Evolutionary conservation across 176 grass and related monocot species (phyloP).

Genomic region (Eragrostis nindensis): DNA sequence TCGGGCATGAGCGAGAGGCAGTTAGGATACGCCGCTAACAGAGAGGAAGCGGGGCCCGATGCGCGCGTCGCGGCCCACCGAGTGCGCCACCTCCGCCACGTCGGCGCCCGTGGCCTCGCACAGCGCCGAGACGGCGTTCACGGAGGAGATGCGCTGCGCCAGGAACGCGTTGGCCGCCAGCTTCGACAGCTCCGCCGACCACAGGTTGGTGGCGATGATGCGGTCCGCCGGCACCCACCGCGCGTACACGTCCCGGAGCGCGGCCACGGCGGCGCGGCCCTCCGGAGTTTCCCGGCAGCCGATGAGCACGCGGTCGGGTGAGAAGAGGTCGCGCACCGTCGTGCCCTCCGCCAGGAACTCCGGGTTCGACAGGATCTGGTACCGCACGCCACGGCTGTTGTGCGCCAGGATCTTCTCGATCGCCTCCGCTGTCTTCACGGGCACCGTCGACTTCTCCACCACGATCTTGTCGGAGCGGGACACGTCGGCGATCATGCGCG

Average conservation of each 20-base stretch:
- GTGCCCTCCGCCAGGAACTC: slow-evolving; percentile 52
- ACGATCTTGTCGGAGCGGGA: slow-evolving; percentile 53
- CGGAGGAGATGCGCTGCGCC: slow-evolving; percentile 55
- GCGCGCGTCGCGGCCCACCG: slow-evolving; percentile 43
- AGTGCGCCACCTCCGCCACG: slow-evolving; percentile 24
- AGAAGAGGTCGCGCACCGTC: slow-evolving; percentile 28
- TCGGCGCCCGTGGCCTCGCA: slow-evolving; percentile 53
- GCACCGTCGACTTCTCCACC: slow-evolving; percentile 51
- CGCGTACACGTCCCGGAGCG: slow-evolving; percentile 41
- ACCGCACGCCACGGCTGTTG: slow-evolving; percentile 32
- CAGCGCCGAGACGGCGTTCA: slow-evolving; percentile 45
- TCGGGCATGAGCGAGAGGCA: too few species aligned
- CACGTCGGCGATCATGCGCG: slow-evolving; percentile 51
- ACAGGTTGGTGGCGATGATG: slow-evolving; percentile 61
- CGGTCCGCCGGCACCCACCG: slow-evolving; percentile 36
- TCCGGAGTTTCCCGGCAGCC: slow-evolving; percentile 49
- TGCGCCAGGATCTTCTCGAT: slow-evolving; percentile 55
- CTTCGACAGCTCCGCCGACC: slow-evolving; percentile 52
- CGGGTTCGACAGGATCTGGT: slow-evolving; percentile 53
- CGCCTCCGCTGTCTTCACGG: slow-evolving; percentile 47
- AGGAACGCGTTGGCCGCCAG: slow-evolving; percentile 52
- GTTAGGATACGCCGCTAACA: too few species aligned
- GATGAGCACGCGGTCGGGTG: slow-evolving; percentile 46
- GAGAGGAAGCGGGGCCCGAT: slow-evolving; percentile 46
- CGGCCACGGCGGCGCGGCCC: slow-evolving; percentile 18